These are phyloP conservation scores for Trypanosoma caninum DNA, from an alignment of 208 protist genomes.

Conservation along the genomic window DNA sequence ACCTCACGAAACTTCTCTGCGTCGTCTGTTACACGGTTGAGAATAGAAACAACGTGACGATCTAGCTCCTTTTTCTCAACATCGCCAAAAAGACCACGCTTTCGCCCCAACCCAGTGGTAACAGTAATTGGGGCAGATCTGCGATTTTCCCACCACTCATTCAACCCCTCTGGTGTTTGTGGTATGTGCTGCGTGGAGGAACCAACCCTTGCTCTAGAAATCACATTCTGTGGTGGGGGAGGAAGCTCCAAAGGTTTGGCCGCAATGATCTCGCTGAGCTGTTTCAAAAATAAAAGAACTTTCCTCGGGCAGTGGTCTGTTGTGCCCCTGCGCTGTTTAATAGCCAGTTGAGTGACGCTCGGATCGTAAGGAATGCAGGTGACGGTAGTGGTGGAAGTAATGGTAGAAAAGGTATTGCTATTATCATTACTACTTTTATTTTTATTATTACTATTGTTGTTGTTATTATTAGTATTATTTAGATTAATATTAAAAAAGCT, in stretches of 20 bases:
- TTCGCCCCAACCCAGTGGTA: slow-evolving; percentile 30
- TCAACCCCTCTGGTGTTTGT: slow-evolving; percentile 42
- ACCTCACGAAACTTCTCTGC: slow-evolving; percentile 75
- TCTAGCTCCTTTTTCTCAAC: slow-evolving; percentile 68
- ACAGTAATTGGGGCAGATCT: slow-evolving; percentile 70
- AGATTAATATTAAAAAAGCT: neutral
- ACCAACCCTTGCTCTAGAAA: neutral
- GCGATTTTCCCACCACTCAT: slow-evolving; percentile 63
- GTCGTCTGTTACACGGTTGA: slow-evolving; percentile 85
- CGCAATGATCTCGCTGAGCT: slow-evolving; percentile 3
- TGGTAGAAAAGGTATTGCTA: neutral
- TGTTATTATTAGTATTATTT: neutral
- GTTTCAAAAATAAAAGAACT: slow-evolving; percentile 28
- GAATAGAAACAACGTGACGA: slow-evolving; percentile 72
- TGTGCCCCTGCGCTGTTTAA: slow-evolving; percentile 35
- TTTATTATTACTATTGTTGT: neutral
- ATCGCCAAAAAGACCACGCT: slow-evolving; percentile 71
- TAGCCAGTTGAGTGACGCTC: slow-evolving; percentile 27
- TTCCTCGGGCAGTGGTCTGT: slow-evolving; percentile 33
- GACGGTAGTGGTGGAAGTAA: neutral
- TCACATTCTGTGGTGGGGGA: neutral
- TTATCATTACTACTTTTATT: neutral
- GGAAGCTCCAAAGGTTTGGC: neutral
- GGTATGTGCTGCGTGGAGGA: slow-evolving; percentile 12
- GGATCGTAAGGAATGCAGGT: slow-evolving; percentile 41